Base-by-base conservation (phyloP, 2,329 filamentous ascomycete species). In the Aspergillus transmontanensis region DNA sequence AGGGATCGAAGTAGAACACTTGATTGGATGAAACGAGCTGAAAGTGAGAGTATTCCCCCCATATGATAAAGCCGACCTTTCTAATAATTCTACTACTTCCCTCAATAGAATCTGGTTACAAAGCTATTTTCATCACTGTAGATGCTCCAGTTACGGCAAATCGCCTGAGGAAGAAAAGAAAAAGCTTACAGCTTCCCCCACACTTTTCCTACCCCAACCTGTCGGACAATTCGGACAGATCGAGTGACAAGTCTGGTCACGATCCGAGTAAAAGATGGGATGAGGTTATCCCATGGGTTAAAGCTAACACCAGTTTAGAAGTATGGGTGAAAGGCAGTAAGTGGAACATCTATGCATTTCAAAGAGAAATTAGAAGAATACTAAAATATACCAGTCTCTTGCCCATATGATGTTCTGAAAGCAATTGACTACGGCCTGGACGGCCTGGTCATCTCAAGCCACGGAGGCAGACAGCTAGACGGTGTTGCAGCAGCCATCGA, bases 61-160 rank as follows among this genome's bases (percentile, higher is more conserved):
- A 36, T 36, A 36, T 36, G 34, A 36, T 36, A 36, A 36, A 36
- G 34, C 11, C 34, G 34, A 14, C 11, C 12, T 11, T 36, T 36
- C 34, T 36, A 36, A 36, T 14, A 4, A 36, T 36, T 36, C 11
- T 14, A 36, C 34, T 14, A 36, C 14, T 36, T 36, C 34, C 34
- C 34, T 36, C 11, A 26, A 10, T 41, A 79, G 73, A 69, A 48
- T 76, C 80, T 3, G 82, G 83, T 11, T 85, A 82, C 69, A 81
- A 81, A 62, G 84, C 84, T 0, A 72, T 86, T 4, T 79, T 87
- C 46, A 70, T 87, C 4, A 83, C 84, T 0, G 82, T 85, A 7
- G 85, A 87, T 66, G 78, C 79, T 0, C 84, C 85, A 0, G 78
- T 84, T 4, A 76, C 86, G 0, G 85, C 84, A 0, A 76, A 80